Evolutionary conservation across 305 asterid genomes (phyloP), one percentile per base, ranked within the genome.

Genomic region (Striga hermonthica): DNA sequence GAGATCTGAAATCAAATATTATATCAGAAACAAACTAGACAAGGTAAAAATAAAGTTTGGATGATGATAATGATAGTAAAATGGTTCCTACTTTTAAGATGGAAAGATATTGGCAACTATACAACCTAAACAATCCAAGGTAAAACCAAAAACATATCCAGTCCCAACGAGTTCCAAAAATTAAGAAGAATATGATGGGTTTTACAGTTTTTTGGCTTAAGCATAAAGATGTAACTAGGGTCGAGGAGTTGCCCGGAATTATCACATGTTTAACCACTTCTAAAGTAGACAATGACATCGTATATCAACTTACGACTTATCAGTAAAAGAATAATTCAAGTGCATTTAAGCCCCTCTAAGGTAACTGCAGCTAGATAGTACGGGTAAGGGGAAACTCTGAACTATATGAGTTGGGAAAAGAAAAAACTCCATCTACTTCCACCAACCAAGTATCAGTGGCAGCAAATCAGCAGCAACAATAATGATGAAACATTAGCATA

Each of bases 1-100:
- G 93, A 83, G 60, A 94, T 77, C 99, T 94, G 86, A 53, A 78
- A 74, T 67, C 57, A 68, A 69, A 62, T 44, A 73, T 37, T 14
- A 52, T 15, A 66, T 22, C 37, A 60, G 14, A 50, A 73, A 40
- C 22, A 48, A 14, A 5, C 11, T n/a, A 48, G 16, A n/a, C 54
- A 48, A 48, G 54, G 54, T 14, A n/a, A 48, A 7, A 48, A 4
- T 5, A 48, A 48, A 48, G 15, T 48, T 48, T 44, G 56, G 60
- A 64, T 60, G 45, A 63, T 12, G 22, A 36, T 16, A 34, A 45
- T 11, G 8, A 40, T 39, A 4, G 7, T 12, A 8, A 37, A 50
- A 16, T 31, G 13, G 52, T 44, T 22, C 31, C 31, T 22, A 2
- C 31, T 22, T 22, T 22, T 22, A 22, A 22, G 31, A 22, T 22